These are phyloP conservation scores for Scheffersomyces stambukii DNA, from an alignment of 1,139 yeast species.

Conservation along the genomic window DNA sequence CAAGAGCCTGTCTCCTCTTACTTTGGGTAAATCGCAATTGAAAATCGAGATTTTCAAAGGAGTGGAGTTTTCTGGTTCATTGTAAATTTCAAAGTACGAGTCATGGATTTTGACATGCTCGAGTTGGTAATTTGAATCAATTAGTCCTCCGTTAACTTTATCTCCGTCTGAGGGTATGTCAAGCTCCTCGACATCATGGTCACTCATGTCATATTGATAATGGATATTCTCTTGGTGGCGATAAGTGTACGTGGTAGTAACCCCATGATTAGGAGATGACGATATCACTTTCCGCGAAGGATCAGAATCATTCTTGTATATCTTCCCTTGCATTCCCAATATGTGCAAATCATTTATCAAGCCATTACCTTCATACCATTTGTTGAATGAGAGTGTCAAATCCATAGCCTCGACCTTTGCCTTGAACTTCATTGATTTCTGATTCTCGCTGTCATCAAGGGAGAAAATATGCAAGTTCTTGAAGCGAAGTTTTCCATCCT, in stretches of 20 bases:
- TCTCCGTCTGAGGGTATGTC: background rate
- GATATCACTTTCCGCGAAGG: too few species aligned
- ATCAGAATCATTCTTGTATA: conserved; percentile 17
- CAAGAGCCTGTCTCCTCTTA: conserved; percentile 55
- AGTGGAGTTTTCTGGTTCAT: conserved; percentile 14
- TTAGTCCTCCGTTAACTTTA: conserved; percentile 3
- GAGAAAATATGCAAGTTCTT: conserved; percentile 43
- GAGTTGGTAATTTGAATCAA: conserved; percentile 44
- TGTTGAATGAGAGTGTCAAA: conserved; percentile 56
- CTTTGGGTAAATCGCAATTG: conserved; percentile 58
- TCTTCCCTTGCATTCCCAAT: conserved; percentile 56
- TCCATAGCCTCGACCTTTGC: conserved; percentile 52
- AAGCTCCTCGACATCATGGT: conserved; percentile 19
- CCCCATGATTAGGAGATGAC: background rate
- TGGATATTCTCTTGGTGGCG: conserved; percentile 21
- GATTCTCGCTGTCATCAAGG: conserved; percentile 10
- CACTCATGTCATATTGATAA: conserved; percentile 31
- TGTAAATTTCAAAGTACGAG: conserved; percentile 45
- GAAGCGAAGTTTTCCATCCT: conserved; percentile 60
- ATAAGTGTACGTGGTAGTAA: too few species aligned
- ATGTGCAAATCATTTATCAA: conserved; percentile 59
- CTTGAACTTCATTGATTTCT: conserved; percentile 19
- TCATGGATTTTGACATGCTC: conserved; percentile 52
- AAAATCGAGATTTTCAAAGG: conserved; percentile 56
- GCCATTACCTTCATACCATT: conserved; percentile 71